Percentiles rank a stretch among this genome's conserved stretches.
Conservation (phyloP, 306 rosid species). For the Prunus mongolica region DNA sequence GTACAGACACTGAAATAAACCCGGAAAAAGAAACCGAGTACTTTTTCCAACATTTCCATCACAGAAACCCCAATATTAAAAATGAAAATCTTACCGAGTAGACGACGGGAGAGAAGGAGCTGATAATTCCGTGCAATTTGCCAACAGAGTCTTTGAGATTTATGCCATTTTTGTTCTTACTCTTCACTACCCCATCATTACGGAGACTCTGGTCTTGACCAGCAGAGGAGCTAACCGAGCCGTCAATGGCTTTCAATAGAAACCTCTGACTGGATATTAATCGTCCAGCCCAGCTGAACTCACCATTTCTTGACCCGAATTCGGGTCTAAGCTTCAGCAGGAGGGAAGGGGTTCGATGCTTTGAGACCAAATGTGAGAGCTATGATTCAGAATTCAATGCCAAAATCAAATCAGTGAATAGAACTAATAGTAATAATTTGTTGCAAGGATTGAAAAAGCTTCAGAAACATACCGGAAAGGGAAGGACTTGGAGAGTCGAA, state of each 20-base stretch:
- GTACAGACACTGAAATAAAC: not conserved
- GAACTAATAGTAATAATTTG: not conserved
- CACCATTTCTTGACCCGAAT: slow-evolving; percentile 5
- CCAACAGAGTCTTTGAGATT: slow-evolving; percentile 19
- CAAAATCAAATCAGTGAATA: not conserved
- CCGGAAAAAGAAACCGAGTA: not conserved
- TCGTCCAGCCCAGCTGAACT: slow-evolving; percentile 8
- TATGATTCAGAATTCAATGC: slow-evolving; percentile 11
- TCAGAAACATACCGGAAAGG: slow-evolving; percentile 37
- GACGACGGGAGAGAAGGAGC: slow-evolving; percentile 31
- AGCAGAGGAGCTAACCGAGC: slow-evolving; percentile 20
- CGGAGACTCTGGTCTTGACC: slow-evolving; percentile 7
- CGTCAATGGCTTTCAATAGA: slow-evolving; percentile 25
- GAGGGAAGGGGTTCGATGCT: slow-evolving; percentile 16
- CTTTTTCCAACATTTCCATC: not conserved
- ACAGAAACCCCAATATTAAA: not conserved
- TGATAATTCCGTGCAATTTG: slow-evolving; percentile 32
- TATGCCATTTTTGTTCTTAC: not conserved
- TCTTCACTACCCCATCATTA: slow-evolving; percentile 13
- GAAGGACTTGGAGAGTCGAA: slow-evolving; percentile 31
- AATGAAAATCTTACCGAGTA: slow-evolving; percentile 25
- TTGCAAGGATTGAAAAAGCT: not conserved
- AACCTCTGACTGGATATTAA: slow-evolving; percentile 8
- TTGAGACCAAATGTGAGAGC: slow-evolving; percentile 31
- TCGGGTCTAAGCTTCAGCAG: slow-evolving; percentile 20